Evolutionary conservation across 2,329 filamentous ascomycete genomes (phyloP).

Genomic region (Aspergillus oerlinghausenensis): DNA sequence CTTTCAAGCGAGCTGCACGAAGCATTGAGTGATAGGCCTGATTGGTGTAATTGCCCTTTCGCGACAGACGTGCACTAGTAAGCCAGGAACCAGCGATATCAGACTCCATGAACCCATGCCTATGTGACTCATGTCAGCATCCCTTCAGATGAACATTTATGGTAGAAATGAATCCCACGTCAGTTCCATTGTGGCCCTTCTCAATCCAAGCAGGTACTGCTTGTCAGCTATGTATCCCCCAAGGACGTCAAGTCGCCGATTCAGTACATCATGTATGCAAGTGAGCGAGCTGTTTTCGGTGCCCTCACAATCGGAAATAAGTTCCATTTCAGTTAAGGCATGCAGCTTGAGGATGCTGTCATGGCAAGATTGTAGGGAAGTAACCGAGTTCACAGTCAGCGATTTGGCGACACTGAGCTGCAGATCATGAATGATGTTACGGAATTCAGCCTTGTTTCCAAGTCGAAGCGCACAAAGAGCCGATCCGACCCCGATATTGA

Average conservation of each 20-base stretch:
- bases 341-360: constrained; percentile 82
- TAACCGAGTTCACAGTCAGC: constrained; percentile 70
- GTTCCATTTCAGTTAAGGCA: constrained; percentile 79
- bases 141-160: neutral
- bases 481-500: constrained; percentile 75
- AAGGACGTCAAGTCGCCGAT: constrained; percentile 78
- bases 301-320: constrained; percentile 55
- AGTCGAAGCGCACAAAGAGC: constrained; percentile 58
- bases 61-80: constrained; percentile 74
- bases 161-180: constrained; percentile 33
- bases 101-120: constrained; percentile 57
- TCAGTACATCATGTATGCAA: constrained; percentile 52
- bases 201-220: constrained; percentile 82
- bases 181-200: constrained; percentile 81
- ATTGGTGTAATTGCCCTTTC: constrained; percentile 76
- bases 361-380: constrained; percentile 78
- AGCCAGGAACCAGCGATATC: constrained; percentile 85
- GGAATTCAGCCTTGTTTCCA: constrained; percentile 50
- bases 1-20: constrained; percentile 77
- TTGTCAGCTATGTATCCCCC: constrained; percentile 90
- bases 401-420: constrained; percentile 67
- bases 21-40: constrained; percentile 93
- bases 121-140: constrained; percentile 25
- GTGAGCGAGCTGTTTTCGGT: constrained; percentile 20
- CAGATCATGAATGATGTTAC: constrained; percentile 57